Evolutionary conservation across 768 basidiomycete genomes (phyloP), one percentile per base, ranked within the genome.

Genomic region (Floccularia luteovirens): DNA sequence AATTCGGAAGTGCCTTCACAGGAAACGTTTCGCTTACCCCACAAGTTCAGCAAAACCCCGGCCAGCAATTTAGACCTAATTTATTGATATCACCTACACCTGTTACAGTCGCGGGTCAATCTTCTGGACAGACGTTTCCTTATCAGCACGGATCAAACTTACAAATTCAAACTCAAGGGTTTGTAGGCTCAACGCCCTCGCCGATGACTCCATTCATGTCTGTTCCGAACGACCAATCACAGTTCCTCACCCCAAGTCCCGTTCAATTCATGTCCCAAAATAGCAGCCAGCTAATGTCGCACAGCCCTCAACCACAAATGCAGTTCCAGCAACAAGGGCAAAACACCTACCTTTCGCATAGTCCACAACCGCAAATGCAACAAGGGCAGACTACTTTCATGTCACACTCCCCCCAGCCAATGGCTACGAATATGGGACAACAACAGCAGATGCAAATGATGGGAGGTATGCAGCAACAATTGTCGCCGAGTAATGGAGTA

Each of bases 181-280:
- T 49, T 24, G 41, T 44, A 13, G 47, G 51, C 45, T 31, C 56
- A 28, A 48, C 56, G 1, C 49, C 56, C 1, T 58, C 58, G 3
- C 56, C 59, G 8, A 55, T 49, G 27, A 48, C 46, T n/a, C 48
- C 47, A 12, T 48, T 61, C 38, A 43, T 60, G 49, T 55, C 61
- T 12, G 54, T 54, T 3, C 51, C 61, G 12, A 23, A 50, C 3
- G 30, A 43, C 1, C 62, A 61, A 36, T 42, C 48, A 4, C 56
- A 59, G 16, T 67, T 60, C 45, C 28, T 58, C 10, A 55, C 61
- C 3, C 52, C 62, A 1, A 63, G 63, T 38, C 63, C 66, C 3
- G 50, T 45, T 6, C 59, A 61, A 30, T 30, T 30, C 27, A 30
- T 30, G 27, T 30, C 27, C 27, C 27, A 8, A 14, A 30, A 14